Conservation (phyloP, 768 basidiomycete species). For the Candolleomyces eurysporus region DNA sequence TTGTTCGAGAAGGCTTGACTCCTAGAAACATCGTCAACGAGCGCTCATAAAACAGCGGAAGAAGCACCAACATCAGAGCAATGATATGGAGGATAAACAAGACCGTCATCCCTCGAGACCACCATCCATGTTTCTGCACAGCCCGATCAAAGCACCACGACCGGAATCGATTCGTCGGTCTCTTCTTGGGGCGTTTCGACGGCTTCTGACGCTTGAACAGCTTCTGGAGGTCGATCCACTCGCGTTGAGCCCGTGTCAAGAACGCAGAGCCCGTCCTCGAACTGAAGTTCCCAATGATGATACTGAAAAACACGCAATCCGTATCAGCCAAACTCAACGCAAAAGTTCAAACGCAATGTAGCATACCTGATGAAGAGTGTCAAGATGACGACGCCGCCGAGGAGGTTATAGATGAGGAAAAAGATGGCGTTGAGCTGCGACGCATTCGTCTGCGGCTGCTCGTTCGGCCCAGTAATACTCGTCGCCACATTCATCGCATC, state of each 20-base stretch:
- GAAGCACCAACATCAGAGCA: slow-evolving; percentile 66
- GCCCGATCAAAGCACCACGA: slow-evolving; percentile 93
- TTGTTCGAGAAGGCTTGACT: slow-evolving; percentile 71
- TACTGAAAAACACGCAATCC: slow-evolving; percentile 43
- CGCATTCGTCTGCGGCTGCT: slow-evolving; percentile 70
- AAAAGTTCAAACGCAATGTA: not conserved
- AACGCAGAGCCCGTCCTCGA: slow-evolving; percentile 84
- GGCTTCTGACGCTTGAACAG: slow-evolving; percentile 84
- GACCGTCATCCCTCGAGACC: slow-evolving; percentile 77
- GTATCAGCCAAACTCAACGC: slow-evolving; percentile 9
- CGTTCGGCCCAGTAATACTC: slow-evolving; percentile 66
- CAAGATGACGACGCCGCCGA: slow-evolving; percentile 87
- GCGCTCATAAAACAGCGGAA: not conserved
- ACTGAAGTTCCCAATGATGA: slow-evolving; percentile 94
- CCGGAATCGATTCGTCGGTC: slow-evolving; percentile 54
- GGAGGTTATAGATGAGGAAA: slow-evolving; percentile 86
- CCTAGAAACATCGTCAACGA: slow-evolving; percentile 40
- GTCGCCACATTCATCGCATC: slow-evolving; percentile 85
- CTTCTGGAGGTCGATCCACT: slow-evolving; percentile 93
- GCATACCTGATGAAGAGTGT: slow-evolving; percentile 87
- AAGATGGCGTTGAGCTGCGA: slow-evolving; percentile 86
- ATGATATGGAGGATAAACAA: slow-evolving; percentile 81
- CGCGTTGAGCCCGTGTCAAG: slow-evolving; percentile 80
- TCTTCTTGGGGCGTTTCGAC: slow-evolving; percentile 70
- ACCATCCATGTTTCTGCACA: slow-evolving; percentile 90